Conservation (phyloP, 1,284 basidiomycete genomes). For the Trichosporon sp. region DNA sequence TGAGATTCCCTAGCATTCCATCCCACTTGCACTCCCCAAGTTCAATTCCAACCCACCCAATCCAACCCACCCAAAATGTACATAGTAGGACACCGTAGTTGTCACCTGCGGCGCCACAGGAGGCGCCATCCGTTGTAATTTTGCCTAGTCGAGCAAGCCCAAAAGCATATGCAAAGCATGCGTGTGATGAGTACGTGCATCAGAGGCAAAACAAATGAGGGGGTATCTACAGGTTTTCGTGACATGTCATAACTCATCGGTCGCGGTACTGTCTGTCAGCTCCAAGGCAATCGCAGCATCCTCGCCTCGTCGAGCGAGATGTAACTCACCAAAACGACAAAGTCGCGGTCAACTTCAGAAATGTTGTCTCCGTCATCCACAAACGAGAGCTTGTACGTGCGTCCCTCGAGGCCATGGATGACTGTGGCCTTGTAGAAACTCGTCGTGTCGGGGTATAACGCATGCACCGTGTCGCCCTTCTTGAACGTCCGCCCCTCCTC, state of each 20-base stretch:
- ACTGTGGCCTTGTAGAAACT: slow-evolving; percentile 59
- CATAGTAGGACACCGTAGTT: background rate
- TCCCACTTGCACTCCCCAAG: too few species aligned
- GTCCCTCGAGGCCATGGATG: slow-evolving; percentile 28
- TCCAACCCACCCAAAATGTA: background rate
- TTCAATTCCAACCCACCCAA: background rate
- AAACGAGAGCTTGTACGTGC: slow-evolving; percentile 49
- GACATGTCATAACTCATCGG: slow-evolving; percentile 5
- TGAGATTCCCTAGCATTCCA: too few species aligned
- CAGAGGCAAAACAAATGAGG: background rate
- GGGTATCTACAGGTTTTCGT: background rate
- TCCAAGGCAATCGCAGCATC: background rate
- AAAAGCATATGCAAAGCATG: background rate
- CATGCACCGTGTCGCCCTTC: slow-evolving; percentile 55
- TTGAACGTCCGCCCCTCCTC: slow-evolving; percentile 46
- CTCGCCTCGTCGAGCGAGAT: background rate
- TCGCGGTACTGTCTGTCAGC: background rate
- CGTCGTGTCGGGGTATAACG: slow-evolving; percentile 61
- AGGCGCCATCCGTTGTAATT: too few species aligned
- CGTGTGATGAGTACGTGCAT: background rate
- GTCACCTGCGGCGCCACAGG: too few species aligned
- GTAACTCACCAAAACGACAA: slow-evolving; percentile 51
- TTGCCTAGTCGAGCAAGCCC: too few species aligned
- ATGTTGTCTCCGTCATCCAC: slow-evolving; percentile 54
- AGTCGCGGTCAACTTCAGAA: slow-evolving; percentile 45